phyloP scores from a whole-genome alignment of 768 basidiomycete genomes.

The Stropharia rugosoannulata region DNA sequence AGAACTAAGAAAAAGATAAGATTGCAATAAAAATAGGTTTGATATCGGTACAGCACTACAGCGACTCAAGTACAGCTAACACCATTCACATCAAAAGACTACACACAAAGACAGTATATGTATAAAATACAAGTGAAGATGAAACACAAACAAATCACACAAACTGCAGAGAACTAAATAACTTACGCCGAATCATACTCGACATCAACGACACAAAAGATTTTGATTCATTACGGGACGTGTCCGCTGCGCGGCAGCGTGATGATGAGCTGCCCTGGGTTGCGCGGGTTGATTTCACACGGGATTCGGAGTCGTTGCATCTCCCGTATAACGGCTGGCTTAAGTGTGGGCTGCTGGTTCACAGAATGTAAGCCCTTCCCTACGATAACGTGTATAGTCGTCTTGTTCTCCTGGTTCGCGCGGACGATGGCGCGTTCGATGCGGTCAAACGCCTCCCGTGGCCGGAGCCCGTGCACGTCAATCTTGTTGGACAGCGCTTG shows the following conservation, averaged over 20 bases:
- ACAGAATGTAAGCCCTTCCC: conserved; percentile 86
- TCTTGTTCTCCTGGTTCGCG: conserved; percentile 30
- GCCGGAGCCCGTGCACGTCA: conserved; percentile 51
- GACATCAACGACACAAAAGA: background rate
- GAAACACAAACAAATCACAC: background rate
- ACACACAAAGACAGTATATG: no score
- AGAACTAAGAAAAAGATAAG: no score
- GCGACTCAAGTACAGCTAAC: no score
- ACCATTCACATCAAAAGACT: no score
- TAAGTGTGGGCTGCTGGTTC: conserved; percentile 71
- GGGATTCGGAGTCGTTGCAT: conserved; percentile 69
- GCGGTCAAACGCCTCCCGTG: conserved; percentile 42
- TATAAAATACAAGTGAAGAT: background rate
- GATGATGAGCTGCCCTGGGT: conserved; percentile 72
- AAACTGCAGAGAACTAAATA: no score
- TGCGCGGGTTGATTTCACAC: conserved; percentile 70
- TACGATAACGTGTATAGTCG: conserved; percentile 42
- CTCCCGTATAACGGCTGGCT: conserved; percentile 73
- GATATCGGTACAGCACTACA: no score
- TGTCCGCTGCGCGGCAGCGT: conserved; percentile 18
- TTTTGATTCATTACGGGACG: background rate
- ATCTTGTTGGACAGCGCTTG: conserved; percentile 32
- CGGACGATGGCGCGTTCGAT: conserved; percentile 43
- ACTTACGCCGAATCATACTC: no score
- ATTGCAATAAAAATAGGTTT: no score